phyloP scores from a whole-genome alignment of 2,329 filamentous ascomycete species.

The Orbilia oligospora region DNA sequence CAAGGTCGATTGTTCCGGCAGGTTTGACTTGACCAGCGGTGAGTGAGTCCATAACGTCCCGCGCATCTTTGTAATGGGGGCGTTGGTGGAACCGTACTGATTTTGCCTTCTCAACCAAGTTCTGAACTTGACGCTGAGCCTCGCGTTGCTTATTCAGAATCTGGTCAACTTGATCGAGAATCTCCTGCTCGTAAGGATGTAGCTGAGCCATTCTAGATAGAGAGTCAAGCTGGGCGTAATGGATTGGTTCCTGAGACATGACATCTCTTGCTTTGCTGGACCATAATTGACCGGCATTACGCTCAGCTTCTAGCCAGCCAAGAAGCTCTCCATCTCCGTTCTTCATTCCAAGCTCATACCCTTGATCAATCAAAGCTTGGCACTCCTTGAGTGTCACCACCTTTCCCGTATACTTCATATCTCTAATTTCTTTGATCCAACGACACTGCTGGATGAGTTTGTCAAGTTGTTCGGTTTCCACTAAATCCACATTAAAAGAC shows the following conservation, averaged over 20 bases:
- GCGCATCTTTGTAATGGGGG: constrained; percentile 90
- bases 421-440: constrained; percentile 74
- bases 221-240: constrained; percentile 94
- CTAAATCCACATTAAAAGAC: constrained; percentile 90
- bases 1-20: constrained; percentile 88
- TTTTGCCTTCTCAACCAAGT: constrained; percentile 83
- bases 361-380: constrained; percentile 81
- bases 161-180: constrained; percentile 84
- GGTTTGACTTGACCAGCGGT: constrained; percentile 94
- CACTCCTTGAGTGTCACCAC: constrained; percentile 82
- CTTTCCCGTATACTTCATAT: constrained; percentile 58
- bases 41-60: constrained; percentile 87
- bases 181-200: constrained; percentile 82
- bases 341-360: constrained; percentile 79
- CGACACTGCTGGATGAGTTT: constrained; percentile 85
- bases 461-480: constrained; percentile 86
- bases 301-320: constrained; percentile 80
- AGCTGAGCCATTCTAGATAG: constrained; percentile 83
- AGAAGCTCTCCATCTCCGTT: constrained; percentile 80
- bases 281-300: constrained; percentile 84
- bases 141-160: constrained; percentile 97
- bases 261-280: constrained; percentile 93
- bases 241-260: constrained; percentile 89
- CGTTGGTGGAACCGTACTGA: constrained; percentile 81
- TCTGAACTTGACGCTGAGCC: constrained; percentile 87